These are phyloP conservation scores for Pontederia crassipes DNA, from an alignment of 176 grass and related monocot genomes.

Conservation along the genomic window DNA sequence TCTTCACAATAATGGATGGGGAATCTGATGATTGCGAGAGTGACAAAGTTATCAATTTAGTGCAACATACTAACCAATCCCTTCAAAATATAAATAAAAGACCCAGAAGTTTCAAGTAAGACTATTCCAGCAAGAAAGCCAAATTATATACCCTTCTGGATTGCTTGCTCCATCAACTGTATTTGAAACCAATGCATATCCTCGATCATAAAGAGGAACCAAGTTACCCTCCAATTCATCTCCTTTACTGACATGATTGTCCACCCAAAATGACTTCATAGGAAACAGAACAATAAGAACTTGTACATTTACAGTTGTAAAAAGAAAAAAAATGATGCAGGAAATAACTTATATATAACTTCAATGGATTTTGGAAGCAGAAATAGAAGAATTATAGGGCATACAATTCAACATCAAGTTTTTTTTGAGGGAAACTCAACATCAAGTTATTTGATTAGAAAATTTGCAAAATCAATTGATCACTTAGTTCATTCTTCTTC, in stretches of 20 bases:
- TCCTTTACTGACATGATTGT: conserved; percentile 64
- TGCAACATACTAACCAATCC: not conserved
- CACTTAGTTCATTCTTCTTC: too few relatives aligned
- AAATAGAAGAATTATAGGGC: too few relatives aligned
- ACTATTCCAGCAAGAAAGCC: not conserved
- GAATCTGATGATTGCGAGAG: too few relatives aligned
- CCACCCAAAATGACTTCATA: conserved; percentile 81
- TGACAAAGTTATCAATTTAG: too few relatives aligned
- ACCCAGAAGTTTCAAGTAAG: not conserved
- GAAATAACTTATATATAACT: too few relatives aligned
- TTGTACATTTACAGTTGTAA: not conserved
- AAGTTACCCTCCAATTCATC: conserved; percentile 25
- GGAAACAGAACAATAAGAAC: conserved; percentile 2
- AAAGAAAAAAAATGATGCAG: too few relatives aligned
- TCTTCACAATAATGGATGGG: too few relatives aligned
- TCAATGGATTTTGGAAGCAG: too few relatives aligned
- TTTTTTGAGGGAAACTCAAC: too few relatives aligned
- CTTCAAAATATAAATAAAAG: not conserved
- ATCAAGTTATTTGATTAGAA: too few relatives aligned
- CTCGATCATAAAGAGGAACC: conserved; percentile 74
- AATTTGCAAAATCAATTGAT: too few relatives aligned
- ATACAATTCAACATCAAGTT: too few relatives aligned
- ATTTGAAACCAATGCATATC: conserved; percentile 58
- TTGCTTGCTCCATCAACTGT: conserved; percentile 63
- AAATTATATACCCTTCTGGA: conserved; percentile 46